Evolutionary conservation across 2,329 filamentous ascomycete species (phyloP).

Genomic region (Ophiostoma ulmi): DNA sequence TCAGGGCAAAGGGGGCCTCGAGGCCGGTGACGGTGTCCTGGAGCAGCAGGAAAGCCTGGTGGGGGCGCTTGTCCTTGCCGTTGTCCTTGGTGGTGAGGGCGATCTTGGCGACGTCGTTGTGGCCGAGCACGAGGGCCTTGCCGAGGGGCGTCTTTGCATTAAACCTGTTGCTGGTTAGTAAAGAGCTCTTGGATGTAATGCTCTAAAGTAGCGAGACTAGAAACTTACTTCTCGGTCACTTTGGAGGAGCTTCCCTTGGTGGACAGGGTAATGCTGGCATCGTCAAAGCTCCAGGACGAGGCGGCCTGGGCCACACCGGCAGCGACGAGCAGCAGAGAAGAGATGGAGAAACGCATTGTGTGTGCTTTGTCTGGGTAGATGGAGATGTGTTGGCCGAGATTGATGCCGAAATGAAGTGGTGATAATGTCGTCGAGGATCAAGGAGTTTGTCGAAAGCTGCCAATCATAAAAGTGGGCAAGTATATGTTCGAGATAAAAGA

Average conservation of each 20-base stretch:
- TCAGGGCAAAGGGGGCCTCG: conserved; percentile 81
- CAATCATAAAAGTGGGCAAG: background rate
- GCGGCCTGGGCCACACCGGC: conserved; percentile 49
- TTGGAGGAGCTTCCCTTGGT: conserved; percentile 59
- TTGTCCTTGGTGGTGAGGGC: conserved; percentile 74
- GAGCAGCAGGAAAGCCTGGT: conserved; percentile 87
- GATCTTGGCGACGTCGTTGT: conserved; percentile 72
- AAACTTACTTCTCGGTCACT: conserved; percentile 55
- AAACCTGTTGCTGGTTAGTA: conserved; percentile 45
- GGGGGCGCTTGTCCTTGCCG: conserved; percentile 73
- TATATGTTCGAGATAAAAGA: background rate
- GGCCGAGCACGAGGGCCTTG: conserved; percentile 59
- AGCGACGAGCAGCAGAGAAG: conserved; percentile 43
- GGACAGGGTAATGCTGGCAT: conserved; percentile 62
- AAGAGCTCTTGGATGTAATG: too few relatives aligned
- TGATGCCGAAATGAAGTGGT: too few relatives aligned
- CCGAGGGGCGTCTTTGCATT: conserved; percentile 54
- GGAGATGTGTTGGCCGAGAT: background rate
- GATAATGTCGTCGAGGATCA: background rate
- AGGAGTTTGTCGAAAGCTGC: background rate
- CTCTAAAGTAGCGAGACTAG: too few relatives aligned
- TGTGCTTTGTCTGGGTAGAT: background rate
- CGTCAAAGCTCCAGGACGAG: conserved; percentile 67
- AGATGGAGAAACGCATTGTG: conserved; percentile 42
- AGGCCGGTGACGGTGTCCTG: conserved; percentile 69